These are phyloP conservation scores for Oxyria digyna DNA, from an alignment of 148 eudicot species.

Conservation along the genomic window DNA sequence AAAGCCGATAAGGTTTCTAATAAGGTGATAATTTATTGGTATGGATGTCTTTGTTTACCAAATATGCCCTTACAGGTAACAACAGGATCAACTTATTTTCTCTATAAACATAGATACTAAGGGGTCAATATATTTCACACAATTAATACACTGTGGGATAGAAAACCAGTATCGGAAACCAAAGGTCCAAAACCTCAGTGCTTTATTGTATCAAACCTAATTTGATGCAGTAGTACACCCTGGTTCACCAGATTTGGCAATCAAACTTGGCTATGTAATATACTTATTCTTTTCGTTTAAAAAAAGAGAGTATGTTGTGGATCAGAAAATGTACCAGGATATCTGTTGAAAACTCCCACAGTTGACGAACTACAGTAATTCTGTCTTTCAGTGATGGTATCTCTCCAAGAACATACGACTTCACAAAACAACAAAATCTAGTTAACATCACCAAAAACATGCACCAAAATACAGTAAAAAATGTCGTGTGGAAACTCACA, in stretches of 20 bases:
- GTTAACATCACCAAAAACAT: not conserved
- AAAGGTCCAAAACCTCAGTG: not conserved
- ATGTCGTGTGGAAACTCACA: conserved; percentile 33
- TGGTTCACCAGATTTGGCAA: too few species aligned
- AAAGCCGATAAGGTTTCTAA: not conserved
- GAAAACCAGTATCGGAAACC: not conserved
- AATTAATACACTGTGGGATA: not conserved
- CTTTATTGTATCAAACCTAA: not conserved
- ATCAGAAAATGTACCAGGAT: conserved; percentile 48
- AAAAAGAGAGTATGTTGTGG: too few species aligned
- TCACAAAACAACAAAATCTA: conserved; percentile 1
- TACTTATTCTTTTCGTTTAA: too few species aligned
- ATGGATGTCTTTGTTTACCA: not conserved
- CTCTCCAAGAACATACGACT: conserved; percentile 99
- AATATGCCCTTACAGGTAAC: too few species aligned
- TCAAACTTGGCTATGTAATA: too few species aligned
- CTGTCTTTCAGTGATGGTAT: conserved; percentile 83
- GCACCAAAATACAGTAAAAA: not conserved
- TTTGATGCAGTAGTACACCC: not conserved
- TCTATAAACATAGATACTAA: not conserved
- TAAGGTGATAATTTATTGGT: not conserved
- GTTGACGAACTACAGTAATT: conserved; percentile 71
- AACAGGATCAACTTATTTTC: not conserved
- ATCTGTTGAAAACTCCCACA: conserved; percentile 82
- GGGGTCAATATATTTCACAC: not conserved